These are phyloP conservation scores for Nigrograna mackinnonii DNA, from an alignment of 2,329 filamentous ascomycete genomes.

Conservation along the genomic window DNA sequence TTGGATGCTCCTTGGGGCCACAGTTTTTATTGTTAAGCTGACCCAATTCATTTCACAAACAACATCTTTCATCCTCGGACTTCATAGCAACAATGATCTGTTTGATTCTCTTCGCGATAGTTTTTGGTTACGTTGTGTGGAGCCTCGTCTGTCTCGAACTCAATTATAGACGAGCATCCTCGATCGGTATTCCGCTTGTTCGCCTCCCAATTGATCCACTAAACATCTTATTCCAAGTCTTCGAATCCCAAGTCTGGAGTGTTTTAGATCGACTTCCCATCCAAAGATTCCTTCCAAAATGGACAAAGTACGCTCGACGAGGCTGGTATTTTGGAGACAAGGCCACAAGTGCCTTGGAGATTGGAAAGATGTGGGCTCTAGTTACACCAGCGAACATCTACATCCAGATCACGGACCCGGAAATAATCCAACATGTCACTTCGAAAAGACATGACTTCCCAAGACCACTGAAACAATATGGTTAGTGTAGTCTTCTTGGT, in stretches of 20 bases:
- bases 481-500: conserved; percentile 8
- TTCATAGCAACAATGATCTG: neutral
- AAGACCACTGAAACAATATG: conserved; percentile 13
- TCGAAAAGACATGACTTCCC: conserved; percentile 13
- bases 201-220: conserved; percentile 12
- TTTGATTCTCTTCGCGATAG: neutral
- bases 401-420: conserved; percentile 12
- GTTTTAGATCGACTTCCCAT: conserved; percentile 9
- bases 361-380: conserved; percentile 14
- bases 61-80: too few species aligned
- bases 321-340: conserved; percentile 22
- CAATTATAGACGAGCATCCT: conserved; percentile 9
- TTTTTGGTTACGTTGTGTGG: conserved; percentile 2
- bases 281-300: neutral
- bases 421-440: conserved; percentile 16
- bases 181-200: conserved; percentile 15
- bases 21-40: too few species aligned
- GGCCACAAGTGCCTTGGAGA: conserved; percentile 10
- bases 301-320: conserved; percentile 7
- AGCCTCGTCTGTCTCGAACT: conserved; percentile 6
- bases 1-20: too few species aligned
- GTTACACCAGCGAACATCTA: conserved; percentile 16
- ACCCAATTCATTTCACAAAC: too few species aligned
- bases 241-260: conserved; percentile 13
- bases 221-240: conserved; percentile 13